Evolutionary conservation across 768 basidiomycete genomes (phyloP), one percentile per base, ranked within the genome.

Genomic region (Podaxis rugospora): DNA sequence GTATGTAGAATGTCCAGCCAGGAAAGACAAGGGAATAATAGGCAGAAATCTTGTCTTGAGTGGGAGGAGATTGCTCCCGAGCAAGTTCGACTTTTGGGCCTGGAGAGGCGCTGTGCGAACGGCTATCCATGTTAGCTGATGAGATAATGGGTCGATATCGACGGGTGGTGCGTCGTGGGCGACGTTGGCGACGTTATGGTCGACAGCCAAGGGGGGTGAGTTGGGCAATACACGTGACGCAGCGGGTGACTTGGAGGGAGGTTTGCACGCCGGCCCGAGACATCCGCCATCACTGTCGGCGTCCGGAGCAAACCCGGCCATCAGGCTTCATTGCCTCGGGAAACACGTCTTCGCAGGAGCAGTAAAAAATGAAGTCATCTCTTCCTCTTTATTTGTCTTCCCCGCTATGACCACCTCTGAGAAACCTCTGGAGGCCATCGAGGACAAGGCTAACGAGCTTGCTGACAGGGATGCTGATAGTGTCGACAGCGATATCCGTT

Each of bases 21-120:
- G 92, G 92, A 71, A 97, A 97, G 72, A 93, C 91, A 61, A 96
- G 89, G 71, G 89, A 90, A 76, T 94, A 95, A 71, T 95, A 96
- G 63, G 94, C 94, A 72, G 88, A 88, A 70, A 94, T 93, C 83
- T 87, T 92, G 76, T 89, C 86, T 65, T 87, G 82, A 27, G 72
- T 68, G 37, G 80, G 74, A 51, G 75, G 71, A 13, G 73, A 69
- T 9, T 70, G 70, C 27, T 71, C 72, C 28, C 66, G 70, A 57
- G 72, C 67, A 50, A 68, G 66, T 18, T 64, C 65, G 51, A 65
- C 66, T 50, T 69, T 67, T 32, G 66, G 65, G 53, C 67, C 62
- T 36, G 77, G 77, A 35, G 76, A 77, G 51, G 74, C 71, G 58
- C 76, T 75, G 64, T 76, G 76, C 61, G 76, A 75, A 62, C 75